Base-by-base conservation (phyloP, 192 early-diverging fungal species). In the Chytriomyces sp. region DNA sequence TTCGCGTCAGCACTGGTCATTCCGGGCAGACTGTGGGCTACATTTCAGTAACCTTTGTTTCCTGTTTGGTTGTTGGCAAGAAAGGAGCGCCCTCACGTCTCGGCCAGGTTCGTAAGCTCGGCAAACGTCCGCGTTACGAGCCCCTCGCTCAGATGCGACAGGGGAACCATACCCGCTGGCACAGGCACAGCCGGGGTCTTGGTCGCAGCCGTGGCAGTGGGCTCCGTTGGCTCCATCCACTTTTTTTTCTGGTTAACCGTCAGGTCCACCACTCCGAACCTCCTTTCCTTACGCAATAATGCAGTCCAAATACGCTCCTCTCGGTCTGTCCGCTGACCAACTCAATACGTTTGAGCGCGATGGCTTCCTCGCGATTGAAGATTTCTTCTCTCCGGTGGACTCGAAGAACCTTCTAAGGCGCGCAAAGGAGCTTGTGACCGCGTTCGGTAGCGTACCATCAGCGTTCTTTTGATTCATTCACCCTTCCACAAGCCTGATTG, bases 371-470 rank as follows among this genome's bases (percentile, higher is more conserved):
- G 88, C 85, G 55, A 84, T 92, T 33, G 80, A 79, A 5, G 65
- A 91, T 77, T 92, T 91, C 75, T 92, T 91, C 77, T 72, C 81
- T 22, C 34, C 44, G 7, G 82, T 80, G 3, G 77, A 84, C 57
- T 80, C 80, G 1, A 56, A 77, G 14, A 71, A 49, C 12, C 77
- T 92, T 17, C 78, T 83, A 5, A 30, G 25, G 0, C 61, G 78
- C 32, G 89, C 90, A 2, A 52, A 76, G 5, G 67, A 84, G 54
- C 82, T 93, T 26, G 82, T 96, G 7, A 73, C 85, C 3, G 75
- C 67, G 31, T 90, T 78, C 61, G 77, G 78, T 79, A n/a, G n/a
- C n/a, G n/a, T n/a, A n/a, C n/a, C n/a, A n/a, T n/a, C n/a, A n/a
- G n/a, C n/a, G n/a, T n/a, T n/a, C n/a, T n/a, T n/a, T n/a, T n/a